phyloP scores from a whole-genome alignment of 148 eudicot genomes.

The Agrostemma githago region DNA sequence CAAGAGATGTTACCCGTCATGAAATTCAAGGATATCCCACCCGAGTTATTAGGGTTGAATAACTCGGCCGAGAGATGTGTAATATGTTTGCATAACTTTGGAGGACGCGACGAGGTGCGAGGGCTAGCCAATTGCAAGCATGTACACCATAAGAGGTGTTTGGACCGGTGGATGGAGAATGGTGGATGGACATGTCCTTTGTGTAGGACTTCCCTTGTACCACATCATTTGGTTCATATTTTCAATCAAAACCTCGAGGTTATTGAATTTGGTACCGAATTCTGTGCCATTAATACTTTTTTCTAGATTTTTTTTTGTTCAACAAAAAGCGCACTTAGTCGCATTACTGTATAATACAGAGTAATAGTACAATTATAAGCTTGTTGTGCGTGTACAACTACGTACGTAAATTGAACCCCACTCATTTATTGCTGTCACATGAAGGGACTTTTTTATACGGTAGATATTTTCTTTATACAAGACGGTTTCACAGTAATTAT shows the following conservation, averaged over 20 bases:
- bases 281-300: slow-evolving; percentile 36
- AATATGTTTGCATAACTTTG: slow-evolving; percentile 60
- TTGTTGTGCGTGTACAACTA: too few species aligned
- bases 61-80: slow-evolving; percentile 51
- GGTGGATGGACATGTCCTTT: slow-evolving; percentile 65
- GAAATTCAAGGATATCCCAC: slow-evolving; percentile 42
- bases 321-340: too few species aligned
- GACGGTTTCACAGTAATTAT: too few species aligned
- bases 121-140: slow-evolving; percentile 48
- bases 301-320: slow-evolving; percentile 9
- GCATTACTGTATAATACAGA: too few species aligned
- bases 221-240: slow-evolving; percentile 42
- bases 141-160: slow-evolving; percentile 52
- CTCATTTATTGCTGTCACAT: too few species aligned
- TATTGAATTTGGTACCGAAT: slow-evolving; percentile 51
- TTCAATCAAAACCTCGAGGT: slow-evolving; percentile 56
- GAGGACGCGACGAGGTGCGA: slow-evolving; percentile 48
- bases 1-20: slow-evolving; percentile 69
- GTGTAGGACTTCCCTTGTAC: slow-evolving; percentile 49
- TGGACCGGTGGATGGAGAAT: slow-evolving; percentile 84
- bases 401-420: too few species aligned
- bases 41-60: neutral
- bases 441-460: too few species aligned
- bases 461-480: too few species aligned
- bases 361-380: too few species aligned